Conservation (phyloP, 306 rosid genomes). For the Trifolium dubium region DNA sequence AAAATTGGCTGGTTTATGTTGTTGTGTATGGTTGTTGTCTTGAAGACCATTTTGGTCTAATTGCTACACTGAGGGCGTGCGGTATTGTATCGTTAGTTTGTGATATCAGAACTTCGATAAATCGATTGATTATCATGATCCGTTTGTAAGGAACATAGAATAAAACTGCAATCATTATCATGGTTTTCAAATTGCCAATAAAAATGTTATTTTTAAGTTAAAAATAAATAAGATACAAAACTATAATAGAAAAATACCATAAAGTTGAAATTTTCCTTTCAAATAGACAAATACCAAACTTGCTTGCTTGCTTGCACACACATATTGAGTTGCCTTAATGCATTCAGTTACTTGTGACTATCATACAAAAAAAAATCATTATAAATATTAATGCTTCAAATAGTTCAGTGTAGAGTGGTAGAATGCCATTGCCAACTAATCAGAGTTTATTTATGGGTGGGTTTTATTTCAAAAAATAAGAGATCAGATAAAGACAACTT, state of each 20-base stretch:
- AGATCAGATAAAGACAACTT: too few relatives aligned
- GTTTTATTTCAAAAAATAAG: too few relatives aligned
- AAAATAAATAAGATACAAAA: too few relatives aligned
- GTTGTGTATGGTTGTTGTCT: slow-evolving; percentile 14
- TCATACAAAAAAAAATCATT: neutral
- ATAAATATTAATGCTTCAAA: neutral
- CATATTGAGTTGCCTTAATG: neutral
- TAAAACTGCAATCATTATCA: neutral
- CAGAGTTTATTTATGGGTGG: too few relatives aligned
- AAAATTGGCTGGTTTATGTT: slow-evolving; percentile 12
- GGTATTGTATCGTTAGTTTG: neutral
- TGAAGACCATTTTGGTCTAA: slow-evolving; percentile 21
- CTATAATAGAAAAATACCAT: neutral
- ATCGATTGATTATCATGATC: neutral
- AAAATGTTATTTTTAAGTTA: neutral
- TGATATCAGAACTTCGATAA: neutral
- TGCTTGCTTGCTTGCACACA: neutral
- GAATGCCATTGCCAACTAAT: too few relatives aligned
- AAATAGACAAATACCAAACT: neutral
- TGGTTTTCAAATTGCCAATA: neutral
- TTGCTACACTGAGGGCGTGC: slow-evolving; percentile 10
- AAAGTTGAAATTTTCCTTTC: neutral
- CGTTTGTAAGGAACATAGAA: neutral
- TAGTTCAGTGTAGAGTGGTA: too few relatives aligned
- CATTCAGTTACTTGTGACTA: slow-evolving; percentile 1